These are phyloP conservation scores for Edaphochlamys debaryana DNA, from an alignment of 139 green algal species.

Conservation along the genomic window DNA sequence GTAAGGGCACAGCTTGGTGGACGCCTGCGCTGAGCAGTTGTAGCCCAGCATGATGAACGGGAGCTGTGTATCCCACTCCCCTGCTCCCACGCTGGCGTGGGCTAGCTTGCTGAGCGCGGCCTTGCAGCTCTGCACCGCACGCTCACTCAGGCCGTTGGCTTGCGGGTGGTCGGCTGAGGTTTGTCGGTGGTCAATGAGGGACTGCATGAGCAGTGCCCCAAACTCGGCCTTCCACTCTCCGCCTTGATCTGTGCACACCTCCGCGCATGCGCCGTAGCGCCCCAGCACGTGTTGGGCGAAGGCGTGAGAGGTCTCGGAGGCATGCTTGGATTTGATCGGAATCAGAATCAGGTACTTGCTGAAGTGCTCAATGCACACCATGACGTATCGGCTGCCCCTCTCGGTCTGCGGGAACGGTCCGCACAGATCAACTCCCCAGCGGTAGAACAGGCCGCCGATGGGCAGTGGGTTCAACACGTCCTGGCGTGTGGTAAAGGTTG, in stretches of 20 bases:
- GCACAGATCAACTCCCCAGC: slow-evolving; percentile 28
- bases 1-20: slow-evolving; percentile 19
- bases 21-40: slow-evolving; percentile 27
- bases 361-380: slow-evolving; percentile 35
- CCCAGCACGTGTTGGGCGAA: slow-evolving; percentile 39
- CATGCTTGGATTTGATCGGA: slow-evolving; percentile 26
- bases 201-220: slow-evolving; percentile 6
- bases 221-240: slow-evolving; percentile 48
- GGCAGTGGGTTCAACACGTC: slow-evolving; percentile 36
- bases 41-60: slow-evolving; percentile 39
- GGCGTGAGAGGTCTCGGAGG: neutral
- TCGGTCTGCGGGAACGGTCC: neutral
- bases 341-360: slow-evolving; percentile 21
- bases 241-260: slow-evolving; percentile 49
- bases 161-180: slow-evolving; percentile 43
- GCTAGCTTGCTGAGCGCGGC: neutral
- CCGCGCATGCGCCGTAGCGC: slow-evolving; percentile 4
- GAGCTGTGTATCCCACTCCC: neutral
- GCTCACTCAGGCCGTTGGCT: neutral
- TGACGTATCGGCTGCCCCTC: slow-evolving; percentile 21
- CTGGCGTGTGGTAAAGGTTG: neutral
- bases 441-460: slow-evolving; percentile 33
- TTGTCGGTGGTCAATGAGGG: slow-evolving; percentile 45
- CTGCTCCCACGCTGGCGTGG: too few species aligned
- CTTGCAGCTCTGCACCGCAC: too few species aligned